These are phyloP conservation scores for Asterella californica DNA, from an alignment of 225 moss, liverwort and hornwort species.

Conservation along the genomic window DNA sequence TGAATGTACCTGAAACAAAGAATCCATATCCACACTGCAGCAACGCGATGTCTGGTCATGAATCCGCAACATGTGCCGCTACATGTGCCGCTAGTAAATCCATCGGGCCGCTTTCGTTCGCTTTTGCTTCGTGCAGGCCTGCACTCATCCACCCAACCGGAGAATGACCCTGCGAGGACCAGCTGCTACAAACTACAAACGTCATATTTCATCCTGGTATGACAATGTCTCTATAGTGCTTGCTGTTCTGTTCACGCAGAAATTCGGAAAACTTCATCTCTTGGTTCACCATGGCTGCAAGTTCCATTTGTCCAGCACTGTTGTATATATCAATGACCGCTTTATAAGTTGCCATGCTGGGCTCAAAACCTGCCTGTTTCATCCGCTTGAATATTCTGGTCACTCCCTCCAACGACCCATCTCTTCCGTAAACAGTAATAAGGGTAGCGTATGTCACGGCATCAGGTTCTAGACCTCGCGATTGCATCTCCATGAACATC, in stretches of 20 bases:
- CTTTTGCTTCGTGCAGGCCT: neutral
- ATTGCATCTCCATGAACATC: conserved; percentile 82
- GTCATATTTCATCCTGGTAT: neutral
- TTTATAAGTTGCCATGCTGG: conserved; percentile 65
- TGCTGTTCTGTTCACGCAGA: conserved; percentile 24
- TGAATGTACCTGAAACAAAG: neutral
- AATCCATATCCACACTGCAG: no score
- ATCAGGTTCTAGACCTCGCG: conserved; percentile 56
- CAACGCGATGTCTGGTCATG: no score
- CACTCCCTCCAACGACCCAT: conserved; percentile 86
- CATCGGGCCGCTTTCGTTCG: neutral
- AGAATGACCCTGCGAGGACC: neutral
- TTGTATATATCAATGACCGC: conserved; percentile 66
- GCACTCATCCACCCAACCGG: neutral
- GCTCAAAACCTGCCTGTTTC: conserved; percentile 83
- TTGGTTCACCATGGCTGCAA: conserved; percentile 88
- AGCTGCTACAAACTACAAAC: neutral
- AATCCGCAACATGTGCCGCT: no score
- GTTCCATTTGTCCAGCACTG: conserved; percentile 74
- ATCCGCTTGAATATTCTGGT: conserved; percentile 86
- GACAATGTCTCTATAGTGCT: neutral
- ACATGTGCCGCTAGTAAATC: neutral
- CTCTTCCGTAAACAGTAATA: conserved; percentile 83
- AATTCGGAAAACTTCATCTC: conserved; percentile 88
- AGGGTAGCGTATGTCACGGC: conserved; percentile 86